A percentile compares a stretch with the other conserved stretches of the same genome.
These are phyloP conservation scores for Aotearoamyces nothofagi DNA, from an alignment of 2,329 filamentous ascomycete genomes.

Conservation along the genomic window DNA sequence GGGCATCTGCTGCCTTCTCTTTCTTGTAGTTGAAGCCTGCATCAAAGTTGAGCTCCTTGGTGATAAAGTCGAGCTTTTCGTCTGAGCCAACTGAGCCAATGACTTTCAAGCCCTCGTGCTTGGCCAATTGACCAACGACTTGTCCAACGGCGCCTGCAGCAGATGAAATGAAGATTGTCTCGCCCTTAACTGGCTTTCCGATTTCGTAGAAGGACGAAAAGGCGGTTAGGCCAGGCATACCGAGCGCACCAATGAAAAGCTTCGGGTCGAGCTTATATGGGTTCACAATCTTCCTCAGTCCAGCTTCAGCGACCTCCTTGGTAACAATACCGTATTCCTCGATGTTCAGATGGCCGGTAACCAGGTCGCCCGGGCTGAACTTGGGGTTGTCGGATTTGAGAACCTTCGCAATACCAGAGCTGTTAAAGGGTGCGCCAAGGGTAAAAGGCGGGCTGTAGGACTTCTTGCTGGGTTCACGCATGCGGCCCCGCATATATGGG, in stretches of 20 bases:
- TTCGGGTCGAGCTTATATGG: constrained; percentile 49
- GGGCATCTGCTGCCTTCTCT: constrained; percentile 47
- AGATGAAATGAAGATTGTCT: constrained; percentile 60
- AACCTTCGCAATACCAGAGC: constrained; percentile 49
- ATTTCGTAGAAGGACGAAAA: constrained; percentile 60
- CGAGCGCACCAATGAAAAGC: constrained; percentile 60
- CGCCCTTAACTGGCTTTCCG: constrained; percentile 55
- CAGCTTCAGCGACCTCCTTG: constrained; percentile 23
- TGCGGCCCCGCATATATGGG: constrained; percentile 70
- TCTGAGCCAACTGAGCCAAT: constrained; percentile 66
- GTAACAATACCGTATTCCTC: constrained; percentile 52
- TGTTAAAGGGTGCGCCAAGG: constrained; percentile 48
- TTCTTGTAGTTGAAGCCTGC: constrained; percentile 71
- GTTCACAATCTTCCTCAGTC: constrained; percentile 47
- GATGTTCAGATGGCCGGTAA: constrained; percentile 39
- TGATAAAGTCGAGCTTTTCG: constrained; percentile 60
- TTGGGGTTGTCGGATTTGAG: constrained; percentile 49
- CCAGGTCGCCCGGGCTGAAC: constrained; percentile 52
- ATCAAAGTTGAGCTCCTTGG: constrained; percentile 58
- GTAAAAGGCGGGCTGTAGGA: constrained; percentile 53
- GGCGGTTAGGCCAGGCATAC: constrained; percentile 66
- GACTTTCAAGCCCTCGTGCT: constrained; percentile 59
- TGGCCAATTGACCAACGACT: constrained; percentile 61
- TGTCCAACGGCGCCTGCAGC: constrained; percentile 60
- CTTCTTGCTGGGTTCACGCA: constrained; percentile 48